These are phyloP conservation scores for Clitopilus passeckerianus DNA, from an alignment of 768 basidiomycete genomes.

Conservation along the genomic window DNA sequence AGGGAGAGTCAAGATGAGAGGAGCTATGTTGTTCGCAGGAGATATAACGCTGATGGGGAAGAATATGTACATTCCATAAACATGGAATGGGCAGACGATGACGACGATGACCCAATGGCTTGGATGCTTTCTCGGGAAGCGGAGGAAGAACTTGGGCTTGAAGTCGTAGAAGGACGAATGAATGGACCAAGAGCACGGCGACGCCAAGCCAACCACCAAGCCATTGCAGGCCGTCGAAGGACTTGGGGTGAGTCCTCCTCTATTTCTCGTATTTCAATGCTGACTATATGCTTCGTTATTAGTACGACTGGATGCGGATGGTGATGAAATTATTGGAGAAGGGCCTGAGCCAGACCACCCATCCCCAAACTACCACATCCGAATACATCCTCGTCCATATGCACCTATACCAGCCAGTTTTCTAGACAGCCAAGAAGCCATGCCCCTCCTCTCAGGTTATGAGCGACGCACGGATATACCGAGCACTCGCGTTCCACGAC, in stretches of 20 bases:
- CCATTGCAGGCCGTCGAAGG: constrained; percentile 24
- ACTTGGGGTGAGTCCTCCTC: constrained; percentile 37
- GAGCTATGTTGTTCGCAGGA: constrained; percentile 30
- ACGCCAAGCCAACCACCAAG: background rate
- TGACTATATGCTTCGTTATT: background rate
- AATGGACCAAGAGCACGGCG: background rate
- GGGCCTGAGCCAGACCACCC: constrained; percentile 56
- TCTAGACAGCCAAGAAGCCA: constrained; percentile 5
- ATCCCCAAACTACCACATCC: constrained; percentile 37
- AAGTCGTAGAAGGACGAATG: background rate
- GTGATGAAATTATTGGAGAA: constrained; percentile 58
- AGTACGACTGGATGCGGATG: constrained; percentile 53
- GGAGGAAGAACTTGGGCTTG: background rate
- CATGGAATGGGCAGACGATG: constrained; percentile 34
- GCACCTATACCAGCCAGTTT: constrained; percentile 2
- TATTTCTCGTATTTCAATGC: background rate
- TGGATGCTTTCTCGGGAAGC: constrained; percentile 19
- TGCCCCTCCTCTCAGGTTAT: constrained; percentile 3
- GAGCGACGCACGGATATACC: background rate
- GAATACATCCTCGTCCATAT: constrained; percentile 13
- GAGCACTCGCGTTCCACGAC: constrained; percentile 14
- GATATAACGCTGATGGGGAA: constrained; percentile 28
- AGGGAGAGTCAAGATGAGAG: constrained; percentile 15
- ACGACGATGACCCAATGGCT: constrained; percentile 29
- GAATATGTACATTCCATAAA: constrained; percentile 34